Evolutionary conservation across 2,329 filamentous ascomycete genomes (phyloP), one percentile per base, ranked within the genome.

Genomic region (Diaporthe capsici): DNA sequence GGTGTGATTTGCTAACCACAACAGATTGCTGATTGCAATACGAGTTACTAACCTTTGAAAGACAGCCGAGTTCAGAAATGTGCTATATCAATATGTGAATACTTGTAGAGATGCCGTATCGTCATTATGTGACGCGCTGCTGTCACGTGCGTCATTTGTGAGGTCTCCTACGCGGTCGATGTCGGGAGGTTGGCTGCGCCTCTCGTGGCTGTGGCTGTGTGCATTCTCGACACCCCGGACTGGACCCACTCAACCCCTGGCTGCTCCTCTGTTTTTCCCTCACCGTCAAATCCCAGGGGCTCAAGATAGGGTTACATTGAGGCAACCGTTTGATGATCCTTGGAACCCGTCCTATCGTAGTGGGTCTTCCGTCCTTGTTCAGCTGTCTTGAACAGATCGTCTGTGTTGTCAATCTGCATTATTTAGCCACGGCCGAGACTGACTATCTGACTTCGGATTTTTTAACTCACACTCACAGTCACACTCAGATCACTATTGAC

Each of bases 171-270:
- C 42, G 31, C 28, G 31, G 34, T 63, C 13, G 22, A 39, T n/a
- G 9, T 44, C n/a, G 34, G 25, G n/a, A 55, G 13, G 31, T 9
- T 6, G 22, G 57, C 71, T 73, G 71, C 71, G 71, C 71, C 71
- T 51, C 58, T 68, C 71, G 71, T 73, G 71, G 71, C 71, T 73
- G 71, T 55, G 71, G 71, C 71, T 73, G 71, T 55, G 71, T 68
- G 47, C 65, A 9, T 68, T 73, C 4, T 53, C 13, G 10, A 42
- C 13, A 44, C 25, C 58, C 71, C 71, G 71, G 71, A 55, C 17
- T 34, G 2, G 71, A 37, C 47, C 71, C 71, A 73, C 71, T 28
- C 20, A 13, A 60, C 65, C 65, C 65, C 65, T 68, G 57, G 44
- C 37, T 13, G 13, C 49, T 53, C 37, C 42, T 39, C 44, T 57